Base-by-base conservation (phyloP, 176 grass and related monocot species). In the Ensete glaucum region DNA sequence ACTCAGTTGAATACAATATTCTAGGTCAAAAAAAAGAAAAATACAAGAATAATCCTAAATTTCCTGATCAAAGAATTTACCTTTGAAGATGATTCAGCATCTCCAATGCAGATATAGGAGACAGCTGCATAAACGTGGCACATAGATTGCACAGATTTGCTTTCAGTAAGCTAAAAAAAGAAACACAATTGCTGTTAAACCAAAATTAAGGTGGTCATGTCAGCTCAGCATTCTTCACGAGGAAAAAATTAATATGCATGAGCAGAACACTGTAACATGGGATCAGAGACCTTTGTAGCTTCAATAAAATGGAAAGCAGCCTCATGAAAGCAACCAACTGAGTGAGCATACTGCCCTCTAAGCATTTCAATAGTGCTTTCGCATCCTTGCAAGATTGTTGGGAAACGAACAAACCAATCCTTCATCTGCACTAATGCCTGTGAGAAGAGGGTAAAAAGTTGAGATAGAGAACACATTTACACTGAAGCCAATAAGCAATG, bases 61-160 rank as follows among this genome's bases (percentile, higher is more conserved):
- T 24, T 53, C 17, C 8, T 34, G 1, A 8, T 12, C 74, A 60
- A 52, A 50, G 22, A 22, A 12, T 77, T 52, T 78, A 97, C 94
- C 88, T 93, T 84, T 53, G 94, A 91, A 83, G 88, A 90, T 9
- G 94, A 93, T 69, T 97, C 94, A 17, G 90, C 88, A n/a, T 93
- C 88, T 76, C 90, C 94, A 81, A 80, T 86, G 78, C 94, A 98
- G 20, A 98, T 83, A 80, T 87, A 85, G 72, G 94, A 97, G 53
- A 97, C 94, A 74, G 94, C 90, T 64, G 94, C 85, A 87, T 97
- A 97, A 60, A 90, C 88, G 88, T 97, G 81, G 78, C 90, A 97
- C 88, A 97, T 92, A 17, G 94, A 93, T 93, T 93, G 94, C 80
- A 85, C 88, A 55, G 90, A 97, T 87, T 80, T 93, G 77, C 76